phyloP scores from a whole-genome alignment of 768 basidiomycete species.

The Pisolithus sp. region DNA sequence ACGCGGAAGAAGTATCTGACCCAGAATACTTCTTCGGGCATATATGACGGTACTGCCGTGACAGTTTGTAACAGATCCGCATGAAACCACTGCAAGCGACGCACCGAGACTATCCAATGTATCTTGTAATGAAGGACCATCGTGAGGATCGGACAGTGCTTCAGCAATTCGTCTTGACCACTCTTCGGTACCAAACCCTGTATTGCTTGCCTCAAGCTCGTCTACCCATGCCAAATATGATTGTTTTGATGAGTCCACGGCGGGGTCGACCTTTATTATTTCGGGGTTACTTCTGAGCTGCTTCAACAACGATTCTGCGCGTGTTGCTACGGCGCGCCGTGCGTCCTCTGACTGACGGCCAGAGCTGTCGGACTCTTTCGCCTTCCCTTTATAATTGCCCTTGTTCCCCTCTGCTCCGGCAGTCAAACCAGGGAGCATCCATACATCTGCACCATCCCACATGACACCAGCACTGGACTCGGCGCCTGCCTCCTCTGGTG shows the following conservation, averaged over 20 bases:
- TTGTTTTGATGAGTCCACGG: constrained; percentile 49
- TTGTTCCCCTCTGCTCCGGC: constrained; percentile 14
- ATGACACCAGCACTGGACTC: constrained; percentile 35
- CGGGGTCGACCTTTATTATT: constrained; percentile 73
- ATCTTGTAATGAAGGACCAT: constrained; percentile 46
- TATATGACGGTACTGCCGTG: constrained; percentile 58
- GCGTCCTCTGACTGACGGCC: constrained; percentile 31
- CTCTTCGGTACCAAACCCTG: constrained; percentile 36
- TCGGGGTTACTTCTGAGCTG: constrained; percentile 69
- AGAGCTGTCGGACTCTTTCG: constrained; percentile 28
- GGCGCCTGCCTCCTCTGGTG: constrained; percentile 53
- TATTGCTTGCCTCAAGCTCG: constrained; percentile 48
- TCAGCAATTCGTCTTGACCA: constrained; percentile 50
- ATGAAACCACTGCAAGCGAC: constrained; percentile 10
- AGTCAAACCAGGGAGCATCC: constrained; percentile 53
- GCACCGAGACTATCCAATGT: constrained; percentile 57
- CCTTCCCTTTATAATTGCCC: constrained; percentile 28
- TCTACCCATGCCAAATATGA: constrained; percentile 60
- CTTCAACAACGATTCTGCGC: constrained; percentile 71
- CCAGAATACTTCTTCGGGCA: constrained; percentile 73
- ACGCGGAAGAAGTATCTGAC: constrained; percentile 85
- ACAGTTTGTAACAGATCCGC: not conserved
- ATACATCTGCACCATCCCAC: constrained; percentile 88
- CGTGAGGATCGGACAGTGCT: constrained; percentile 43
- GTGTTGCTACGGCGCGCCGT: constrained; percentile 56